A percentile compares a stretch with the other conserved stretches of the same genome.
These are phyloP conservation scores for Climacium dendroides DNA, from an alignment of 225 moss, liverwort and hornwort species.

Conservation along the genomic window DNA sequence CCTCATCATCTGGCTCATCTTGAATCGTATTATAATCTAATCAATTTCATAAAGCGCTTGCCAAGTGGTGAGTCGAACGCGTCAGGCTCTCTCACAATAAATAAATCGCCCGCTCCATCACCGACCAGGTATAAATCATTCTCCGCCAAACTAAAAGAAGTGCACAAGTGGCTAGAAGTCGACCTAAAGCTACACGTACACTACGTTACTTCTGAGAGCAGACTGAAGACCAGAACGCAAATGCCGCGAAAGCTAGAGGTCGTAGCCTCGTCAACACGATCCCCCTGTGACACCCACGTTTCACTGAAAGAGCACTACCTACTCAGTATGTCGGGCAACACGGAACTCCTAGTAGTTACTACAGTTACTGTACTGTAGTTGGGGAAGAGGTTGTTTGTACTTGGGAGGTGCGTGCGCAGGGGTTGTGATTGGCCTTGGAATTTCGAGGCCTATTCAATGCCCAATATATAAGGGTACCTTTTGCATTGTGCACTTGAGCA, in stretches of 20 bases:
- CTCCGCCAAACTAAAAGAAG: neutral
- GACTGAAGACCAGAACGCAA: neutral
- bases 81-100: neutral
- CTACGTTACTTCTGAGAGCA: neutral
- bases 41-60: neutral
- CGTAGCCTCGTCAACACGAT: neutral
- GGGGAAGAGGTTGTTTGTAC: neutral
- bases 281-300: neutral
- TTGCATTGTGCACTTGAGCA: fast-evolving
- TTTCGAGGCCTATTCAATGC: neutral
- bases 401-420: neutral
- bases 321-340: neutral
- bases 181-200: neutral
- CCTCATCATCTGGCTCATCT: neutral
- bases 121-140: neutral
- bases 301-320: neutral
- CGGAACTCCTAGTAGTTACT: neutral
- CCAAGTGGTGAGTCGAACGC: neutral
- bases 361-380: neutral
- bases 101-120: neutral
- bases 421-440: neutral
- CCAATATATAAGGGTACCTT: no score
- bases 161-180: neutral
- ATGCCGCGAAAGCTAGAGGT: neutral
- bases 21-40: neutral